Evolutionary conservation across 2,329 filamentous ascomycete genomes (phyloP).

Genomic region (Xylogone sp.): DNA sequence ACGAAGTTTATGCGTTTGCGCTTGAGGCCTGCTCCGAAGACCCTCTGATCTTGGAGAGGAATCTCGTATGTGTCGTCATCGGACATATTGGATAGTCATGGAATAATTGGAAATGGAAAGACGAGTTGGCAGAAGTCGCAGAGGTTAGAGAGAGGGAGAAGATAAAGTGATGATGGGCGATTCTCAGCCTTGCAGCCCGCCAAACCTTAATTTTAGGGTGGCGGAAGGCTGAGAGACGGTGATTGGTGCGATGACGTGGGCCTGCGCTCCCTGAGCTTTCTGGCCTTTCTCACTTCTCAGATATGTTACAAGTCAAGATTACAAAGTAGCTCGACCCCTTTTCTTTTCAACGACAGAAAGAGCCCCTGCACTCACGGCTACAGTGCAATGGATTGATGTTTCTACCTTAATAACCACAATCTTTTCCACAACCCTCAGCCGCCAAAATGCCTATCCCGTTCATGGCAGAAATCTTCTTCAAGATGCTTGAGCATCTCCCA

Average conservation of each 20-base stretch:
- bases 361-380: background rate
- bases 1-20: slow-evolving; percentile 59
- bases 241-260: background rate
- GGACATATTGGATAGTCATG: slow-evolving; percentile 29
- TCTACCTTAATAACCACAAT: background rate
- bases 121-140: background rate
- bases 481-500: slow-evolving; percentile 8
- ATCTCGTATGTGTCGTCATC: slow-evolving; percentile 53
- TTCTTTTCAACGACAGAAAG: background rate
- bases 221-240: background rate
- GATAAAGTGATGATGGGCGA: too few relatives aligned
- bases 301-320: too few relatives aligned
- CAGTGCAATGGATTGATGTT: background rate
- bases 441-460: slow-evolving; percentile 27
- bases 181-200: background rate
- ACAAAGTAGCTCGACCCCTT: too few relatives aligned
- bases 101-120: slow-evolving; percentile 12
- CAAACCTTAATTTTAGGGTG: background rate
- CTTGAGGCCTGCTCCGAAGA: slow-evolving; percentile 61
- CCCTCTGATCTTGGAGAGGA: slow-evolving; percentile 54
- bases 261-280: background rate
- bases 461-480: slow-evolving; percentile 17
- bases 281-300: background rate
- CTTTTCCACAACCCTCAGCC: background rate
- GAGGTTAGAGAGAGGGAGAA: background rate